A percentile compares a stretch with the other conserved stretches of the same genome.
phyloP scores from a whole-genome alignment of 345 rosid genomes.

The Cardamine occulta region DNA sequence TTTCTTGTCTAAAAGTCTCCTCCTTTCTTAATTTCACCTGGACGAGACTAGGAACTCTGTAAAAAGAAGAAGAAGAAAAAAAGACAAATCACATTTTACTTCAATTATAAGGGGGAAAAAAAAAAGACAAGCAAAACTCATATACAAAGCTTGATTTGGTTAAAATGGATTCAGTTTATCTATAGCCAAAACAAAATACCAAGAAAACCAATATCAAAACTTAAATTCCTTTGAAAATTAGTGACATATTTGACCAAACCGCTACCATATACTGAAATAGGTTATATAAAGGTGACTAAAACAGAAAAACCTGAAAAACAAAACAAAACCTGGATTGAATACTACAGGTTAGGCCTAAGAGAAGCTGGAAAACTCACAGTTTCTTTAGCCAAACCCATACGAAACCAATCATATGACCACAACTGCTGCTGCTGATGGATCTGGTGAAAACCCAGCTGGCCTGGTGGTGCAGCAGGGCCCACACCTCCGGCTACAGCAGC shows the following conservation, averaged over 20 bases:
- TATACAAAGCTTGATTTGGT: too few species aligned
- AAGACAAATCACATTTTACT: background rate
- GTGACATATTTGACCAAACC: background rate
- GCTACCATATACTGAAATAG: background rate
- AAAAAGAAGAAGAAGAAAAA: background rate
- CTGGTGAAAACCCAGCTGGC: conserved; percentile 66
- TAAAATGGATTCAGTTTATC: background rate
- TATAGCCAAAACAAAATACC: background rate
- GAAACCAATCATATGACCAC: conserved; percentile 92
- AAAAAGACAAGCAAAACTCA: background rate
- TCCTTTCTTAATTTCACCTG: conserved; percentile 31
- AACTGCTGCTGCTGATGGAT: conserved; percentile 85
- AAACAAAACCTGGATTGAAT: background rate
- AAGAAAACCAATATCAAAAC: background rate
- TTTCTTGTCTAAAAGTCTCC: conserved; percentile 31
- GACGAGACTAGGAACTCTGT: conserved; percentile 36
- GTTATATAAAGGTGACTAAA: conserved; percentile 9
- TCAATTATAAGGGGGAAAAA: too few species aligned
- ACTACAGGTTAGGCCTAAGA: conserved; percentile 20
- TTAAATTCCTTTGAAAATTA: background rate
- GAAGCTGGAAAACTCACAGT: conserved; percentile 31
- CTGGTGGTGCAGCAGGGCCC: conserved; percentile 25
- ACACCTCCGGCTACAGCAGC: conserved; percentile 36
- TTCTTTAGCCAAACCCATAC: conserved; percentile 57
- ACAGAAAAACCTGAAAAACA: background rate